Evolutionary conservation across 495 filamentous ascomycete genomes (phyloP), one percentile per base, ranked within the genome.

Genomic region (Trichoderma reesei): DNA sequence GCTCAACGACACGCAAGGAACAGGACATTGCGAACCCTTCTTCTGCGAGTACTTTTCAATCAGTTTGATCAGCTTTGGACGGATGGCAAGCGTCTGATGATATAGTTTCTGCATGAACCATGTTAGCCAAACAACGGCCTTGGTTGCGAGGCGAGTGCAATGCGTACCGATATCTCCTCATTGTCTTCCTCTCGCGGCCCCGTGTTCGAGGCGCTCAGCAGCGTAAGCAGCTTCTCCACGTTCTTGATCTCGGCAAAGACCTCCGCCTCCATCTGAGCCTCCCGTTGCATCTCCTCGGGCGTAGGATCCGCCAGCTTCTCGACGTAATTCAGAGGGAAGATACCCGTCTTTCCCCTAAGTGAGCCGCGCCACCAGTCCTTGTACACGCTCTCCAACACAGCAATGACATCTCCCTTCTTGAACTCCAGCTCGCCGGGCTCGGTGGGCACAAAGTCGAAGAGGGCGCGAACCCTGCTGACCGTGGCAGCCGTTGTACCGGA

Each of bases 351-450:
- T 5, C 94, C 94, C 72, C 90, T 85, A 66, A 98, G 75, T 54
- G 91, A 95, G 4, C 94, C 94, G 70, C 96, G 95, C 94, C 94
- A 98, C 94, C 94, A 98, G 77, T 98, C 94, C 75, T 98, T 98
- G 73, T 94, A 98, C 3, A 98, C 94, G 6, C 90, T 96, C 73
- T 98, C 95, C 31, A 98, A 80, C 14, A 98, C 94, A 10, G 95
- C 93, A 74, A 98, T 98, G 54, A 96, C 88, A 77, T 98, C 94
- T 7, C 92, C 92, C 78, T 96, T 98, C 64, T 91, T 87, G 71
- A 98, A 98, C 68, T 94, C 91, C 60, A 98, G 80, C 76, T 98
- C 94, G 31, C 92, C 92, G 20, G 91, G 84, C 76, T 98, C 94
- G 3, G 92, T 92, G 5, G 94, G 94, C 61, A 88, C 83, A 72